Percentiles rank a stretch among this genome's conserved stretches.
phyloP scores from a whole-genome alignment of 163 green algal genomes.

The Trebouxia gelatinosa region DNA sequence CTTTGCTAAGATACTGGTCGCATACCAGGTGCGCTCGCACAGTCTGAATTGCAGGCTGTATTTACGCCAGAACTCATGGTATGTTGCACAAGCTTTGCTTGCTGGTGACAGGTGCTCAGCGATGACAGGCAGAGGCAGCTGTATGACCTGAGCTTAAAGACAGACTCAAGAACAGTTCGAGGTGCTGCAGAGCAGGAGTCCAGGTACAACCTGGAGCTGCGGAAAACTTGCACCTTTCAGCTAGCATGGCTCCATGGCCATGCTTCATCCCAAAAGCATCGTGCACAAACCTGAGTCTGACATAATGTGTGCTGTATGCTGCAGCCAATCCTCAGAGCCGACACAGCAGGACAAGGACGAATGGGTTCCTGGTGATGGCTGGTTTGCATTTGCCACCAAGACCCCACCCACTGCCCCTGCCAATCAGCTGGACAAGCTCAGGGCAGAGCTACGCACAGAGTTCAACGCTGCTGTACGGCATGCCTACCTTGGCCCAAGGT shows the following conservation, averaged over 20 bases:
- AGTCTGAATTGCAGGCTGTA: neutral
- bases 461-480: conserved; percentile 38
- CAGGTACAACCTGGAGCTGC: neutral
- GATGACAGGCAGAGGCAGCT: conserved; percentile 37
- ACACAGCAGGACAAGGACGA: conserved; percentile 7
- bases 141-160: conserved; percentile 46
- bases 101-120: conserved; percentile 36
- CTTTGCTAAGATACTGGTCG: conserved; percentile 5
- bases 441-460: conserved; percentile 33
- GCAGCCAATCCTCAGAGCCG: neutral
- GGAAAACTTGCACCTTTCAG: neutral
- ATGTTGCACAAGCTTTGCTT: neutral
- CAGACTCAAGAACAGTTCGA: conserved; percentile 14
- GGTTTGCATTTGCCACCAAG: conserved; percentile 15
- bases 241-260: neutral
- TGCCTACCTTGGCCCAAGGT: conserved; percentile 46
- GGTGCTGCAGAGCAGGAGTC: conserved; percentile 21
- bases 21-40: neutral
- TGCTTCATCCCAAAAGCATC: neutral
- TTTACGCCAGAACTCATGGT: neutral
- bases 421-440: conserved; percentile 24
- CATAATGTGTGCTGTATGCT: neutral
- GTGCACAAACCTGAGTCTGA: neutral
- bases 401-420: neutral
- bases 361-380: conserved; percentile 32